Conservation (phyloP, 257 asterid species). For the Nicotiana sylvestris region DNA sequence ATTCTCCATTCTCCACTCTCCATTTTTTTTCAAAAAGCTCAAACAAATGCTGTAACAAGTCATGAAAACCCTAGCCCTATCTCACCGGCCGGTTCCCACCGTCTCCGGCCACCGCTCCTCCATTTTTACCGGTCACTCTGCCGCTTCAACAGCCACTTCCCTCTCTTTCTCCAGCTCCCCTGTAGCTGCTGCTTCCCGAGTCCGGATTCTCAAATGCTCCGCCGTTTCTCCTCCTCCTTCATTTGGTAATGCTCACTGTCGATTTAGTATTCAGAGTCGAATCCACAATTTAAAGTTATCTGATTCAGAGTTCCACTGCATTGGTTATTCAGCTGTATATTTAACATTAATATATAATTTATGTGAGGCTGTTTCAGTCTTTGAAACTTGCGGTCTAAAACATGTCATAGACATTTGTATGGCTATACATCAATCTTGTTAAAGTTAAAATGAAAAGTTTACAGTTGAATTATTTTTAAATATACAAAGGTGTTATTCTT, state of each 20-base stretch:
- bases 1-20: neutral
- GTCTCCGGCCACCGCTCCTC: constrained; percentile 14
- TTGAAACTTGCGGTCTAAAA: too few relatives aligned
- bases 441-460: too few relatives aligned
- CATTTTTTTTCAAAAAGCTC: neutral
- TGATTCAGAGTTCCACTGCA: neutral
- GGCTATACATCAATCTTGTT: too few relatives aligned
- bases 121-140: constrained; percentile 20
- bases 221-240: constrained; percentile 34
- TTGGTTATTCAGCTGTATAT: neutral
- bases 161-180: constrained; percentile 8
- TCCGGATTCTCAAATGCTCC: constrained; percentile 48
- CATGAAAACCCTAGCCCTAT: constrained; percentile 52
- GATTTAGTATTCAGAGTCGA: neutral
- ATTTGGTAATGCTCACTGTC: constrained; percentile 24
- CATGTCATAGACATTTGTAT: too few relatives aligned
- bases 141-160: constrained; percentile 26
- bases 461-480: too few relatives aligned
- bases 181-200: neutral
- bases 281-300: neutral
- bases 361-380: too few relatives aligned
- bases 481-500: too few relatives aligned
- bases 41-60: constrained; percentile 8
- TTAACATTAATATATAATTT: too few relatives aligned
- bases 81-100: constrained; percentile 27